A percentile compares a stretch with the other conserved stretches of the same genome.
These are phyloP conservation scores for Wickerhamomyces bovis DNA, from an alignment of 805 yeast genomes.

Conservation along the genomic window DNA sequence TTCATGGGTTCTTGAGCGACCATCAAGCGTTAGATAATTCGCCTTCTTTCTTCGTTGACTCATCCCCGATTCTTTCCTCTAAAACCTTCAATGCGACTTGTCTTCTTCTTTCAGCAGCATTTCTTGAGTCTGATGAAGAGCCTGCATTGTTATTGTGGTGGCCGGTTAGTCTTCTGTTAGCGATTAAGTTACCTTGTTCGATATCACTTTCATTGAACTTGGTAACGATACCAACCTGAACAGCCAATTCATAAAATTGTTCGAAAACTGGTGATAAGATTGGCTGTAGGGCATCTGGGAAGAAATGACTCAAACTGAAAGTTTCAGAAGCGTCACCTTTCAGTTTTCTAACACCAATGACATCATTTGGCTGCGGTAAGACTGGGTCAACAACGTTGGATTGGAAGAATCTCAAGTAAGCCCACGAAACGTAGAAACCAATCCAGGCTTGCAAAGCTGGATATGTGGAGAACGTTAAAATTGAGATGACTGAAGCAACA, in stretches of 20 bases:
- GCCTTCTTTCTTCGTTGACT: conserved; percentile 4
- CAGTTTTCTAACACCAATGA: conserved; percentile 30
- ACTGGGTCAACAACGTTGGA: conserved; percentile 45
- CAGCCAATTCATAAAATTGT: conserved; percentile 32
- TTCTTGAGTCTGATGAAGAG: conserved; percentile 30
- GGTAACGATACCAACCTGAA: conserved; percentile 41
- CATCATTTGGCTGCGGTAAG: conserved; percentile 37
- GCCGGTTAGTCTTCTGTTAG: conserved; percentile 46
- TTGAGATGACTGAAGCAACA: conserved; percentile 25
- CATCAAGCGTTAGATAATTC: neutral
- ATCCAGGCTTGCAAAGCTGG: conserved; percentile 51
- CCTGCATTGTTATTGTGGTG: conserved; percentile 11
- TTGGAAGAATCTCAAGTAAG: conserved; percentile 75
- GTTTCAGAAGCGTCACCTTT: conserved; percentile 89
- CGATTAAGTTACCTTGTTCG: conserved; percentile 69
- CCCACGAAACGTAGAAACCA: conserved; percentile 67
- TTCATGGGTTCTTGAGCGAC: neutral
- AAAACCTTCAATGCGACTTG: conserved; percentile 71
- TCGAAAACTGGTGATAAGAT: conserved; percentile 47
- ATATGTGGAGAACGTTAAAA: conserved; percentile 29
- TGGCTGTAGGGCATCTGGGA: conserved; percentile 60
- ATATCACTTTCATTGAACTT: conserved; percentile 65
- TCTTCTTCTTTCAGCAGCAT: conserved; percentile 70
- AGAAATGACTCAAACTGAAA: conserved; percentile 75
- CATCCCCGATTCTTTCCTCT: conserved; percentile 50